Evolutionary conservation across 2,329 filamentous ascomycete genomes (phyloP).

Genomic region (Verticillium klebahnii): DNA sequence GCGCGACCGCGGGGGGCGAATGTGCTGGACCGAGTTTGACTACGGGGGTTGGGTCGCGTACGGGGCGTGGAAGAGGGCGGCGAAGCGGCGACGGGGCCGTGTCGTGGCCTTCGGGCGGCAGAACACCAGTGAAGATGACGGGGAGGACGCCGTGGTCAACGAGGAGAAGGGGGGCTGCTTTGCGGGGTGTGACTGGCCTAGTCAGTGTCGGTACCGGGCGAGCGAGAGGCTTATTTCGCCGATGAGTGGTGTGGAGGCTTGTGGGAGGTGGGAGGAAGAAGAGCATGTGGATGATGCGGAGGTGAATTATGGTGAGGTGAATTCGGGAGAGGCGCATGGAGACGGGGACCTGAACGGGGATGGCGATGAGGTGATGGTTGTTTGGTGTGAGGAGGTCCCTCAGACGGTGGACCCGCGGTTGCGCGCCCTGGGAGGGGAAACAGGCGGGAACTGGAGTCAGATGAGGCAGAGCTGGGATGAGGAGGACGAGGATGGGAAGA

Average conservation of each 20-base stretch:
- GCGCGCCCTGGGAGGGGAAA: background rate
- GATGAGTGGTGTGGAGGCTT: background rate
- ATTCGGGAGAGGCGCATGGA: background rate
- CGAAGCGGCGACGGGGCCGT: background rate
- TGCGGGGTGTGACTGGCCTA: background rate
- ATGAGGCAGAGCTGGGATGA: background rate
- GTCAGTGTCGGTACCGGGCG: background rate
- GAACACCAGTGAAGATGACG: background rate
- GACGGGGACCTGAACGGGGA: background rate
- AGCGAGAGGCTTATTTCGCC: background rate
- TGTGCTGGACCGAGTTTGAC: slow-evolving; percentile 26
- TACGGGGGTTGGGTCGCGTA: slow-evolving; percentile 22
- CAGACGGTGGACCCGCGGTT: background rate
- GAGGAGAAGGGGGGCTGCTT: background rate
- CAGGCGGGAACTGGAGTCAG: background rate
- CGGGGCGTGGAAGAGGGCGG: slow-evolving; percentile 22
- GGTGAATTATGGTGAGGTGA: background rate
- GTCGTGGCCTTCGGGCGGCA: slow-evolving; percentile 5
- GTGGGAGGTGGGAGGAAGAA: background rate
- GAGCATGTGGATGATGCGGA: background rate
- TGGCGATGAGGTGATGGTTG: background rate
- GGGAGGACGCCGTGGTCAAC: background rate
- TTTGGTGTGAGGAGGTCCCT: background rate
- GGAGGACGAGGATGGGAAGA: background rate
- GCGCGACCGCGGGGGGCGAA: slow-evolving; percentile 2